These are phyloP conservation scores for Ascochyta pisi DNA, from an alignment of 2,329 filamentous ascomycete species.

Conservation along the genomic window DNA sequence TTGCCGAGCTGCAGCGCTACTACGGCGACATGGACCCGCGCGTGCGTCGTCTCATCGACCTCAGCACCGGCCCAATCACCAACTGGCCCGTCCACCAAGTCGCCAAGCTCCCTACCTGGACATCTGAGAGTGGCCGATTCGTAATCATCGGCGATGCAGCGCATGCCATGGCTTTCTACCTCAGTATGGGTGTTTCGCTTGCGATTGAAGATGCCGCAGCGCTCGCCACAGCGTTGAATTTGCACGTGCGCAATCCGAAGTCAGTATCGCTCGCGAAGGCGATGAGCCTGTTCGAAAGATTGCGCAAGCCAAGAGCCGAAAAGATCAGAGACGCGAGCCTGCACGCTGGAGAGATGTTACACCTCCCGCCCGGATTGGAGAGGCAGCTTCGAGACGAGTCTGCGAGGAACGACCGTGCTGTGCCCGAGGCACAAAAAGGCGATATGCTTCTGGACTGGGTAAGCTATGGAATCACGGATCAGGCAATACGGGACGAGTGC, in stretches of 20 bases:
- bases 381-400: constrained; percentile 13
- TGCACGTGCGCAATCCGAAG: not conserved
- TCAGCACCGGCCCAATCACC: constrained; percentile 12
- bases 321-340: constrained; percentile 24
- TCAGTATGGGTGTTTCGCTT: constrained; percentile 26
- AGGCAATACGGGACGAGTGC: constrained; percentile 17
- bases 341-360: constrained; percentile 21
- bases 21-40: constrained; percentile 17
- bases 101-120: constrained; percentile 21
- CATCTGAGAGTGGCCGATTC: constrained; percentile 16
- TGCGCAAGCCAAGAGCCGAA: constrained; percentile 23
- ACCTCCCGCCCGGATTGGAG: constrained; percentile 16
- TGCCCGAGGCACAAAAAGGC: not conserved
- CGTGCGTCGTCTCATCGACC: constrained; percentile 13
- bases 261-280: not conserved
- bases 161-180: constrained; percentile 27
- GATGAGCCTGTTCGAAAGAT: constrained; percentile 18
- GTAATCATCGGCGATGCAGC: constrained; percentile 25
- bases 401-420: constrained; percentile 10
- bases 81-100: constrained; percentile 25
- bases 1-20: constrained; percentile 7
- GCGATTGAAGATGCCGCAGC: constrained; percentile 29
- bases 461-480: constrained; percentile 24
- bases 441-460: constrained; percentile 9
- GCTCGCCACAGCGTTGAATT: constrained; percentile 8